Conservation (phyloP, 495 filamentous ascomycete genomes). For the Tuber aestivum region DNA sequence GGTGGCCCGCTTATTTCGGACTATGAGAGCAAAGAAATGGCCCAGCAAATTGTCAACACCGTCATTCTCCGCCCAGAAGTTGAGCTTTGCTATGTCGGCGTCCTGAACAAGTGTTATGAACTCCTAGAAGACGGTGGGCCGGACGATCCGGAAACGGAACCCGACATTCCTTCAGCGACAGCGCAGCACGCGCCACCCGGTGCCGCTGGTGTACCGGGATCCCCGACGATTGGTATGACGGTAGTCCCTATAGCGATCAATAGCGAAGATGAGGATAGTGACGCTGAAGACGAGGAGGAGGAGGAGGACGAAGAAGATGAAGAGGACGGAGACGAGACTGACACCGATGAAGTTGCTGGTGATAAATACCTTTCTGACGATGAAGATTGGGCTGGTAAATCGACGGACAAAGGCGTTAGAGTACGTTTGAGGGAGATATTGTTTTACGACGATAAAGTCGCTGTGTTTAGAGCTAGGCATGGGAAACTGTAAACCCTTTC, state of each 20-base stretch:
- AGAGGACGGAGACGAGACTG: constrained; percentile 43
- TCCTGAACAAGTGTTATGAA: constrained; percentile 78
- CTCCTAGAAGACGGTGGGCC: constrained; percentile 64
- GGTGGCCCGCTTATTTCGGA: constrained; percentile 54
- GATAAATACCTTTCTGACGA: constrained; percentile 48
- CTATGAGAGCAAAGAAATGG: constrained; percentile 68
- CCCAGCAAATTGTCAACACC: constrained; percentile 75
- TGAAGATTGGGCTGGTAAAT: constrained; percentile 46
- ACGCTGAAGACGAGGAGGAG: constrained; percentile 48
- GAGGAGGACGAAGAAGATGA: constrained; percentile 47
- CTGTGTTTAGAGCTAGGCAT: constrained; percentile 74
- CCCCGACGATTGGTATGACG: constrained; percentile 37
- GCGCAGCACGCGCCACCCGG: constrained; percentile 33
- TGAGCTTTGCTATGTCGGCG: constrained; percentile 75
- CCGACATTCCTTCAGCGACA: constrained; percentile 37
- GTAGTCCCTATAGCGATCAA: constrained; percentile 44
- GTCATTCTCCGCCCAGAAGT: constrained; percentile 81
- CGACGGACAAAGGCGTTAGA: constrained; percentile 47
- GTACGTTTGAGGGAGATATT: constrained; percentile 75
- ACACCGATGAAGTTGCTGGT: constrained; percentile 43
- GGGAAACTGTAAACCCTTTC: constrained; percentile 53
- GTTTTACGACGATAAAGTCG: constrained; percentile 84
- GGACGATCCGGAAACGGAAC: constrained; percentile 33
- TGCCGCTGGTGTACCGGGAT: constrained; percentile 30
- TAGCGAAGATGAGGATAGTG: constrained; percentile 42